phyloP scores from a whole-genome alignment of 2,329 filamentous ascomycete species.

The Chaetomiaceae sp. region DNA sequence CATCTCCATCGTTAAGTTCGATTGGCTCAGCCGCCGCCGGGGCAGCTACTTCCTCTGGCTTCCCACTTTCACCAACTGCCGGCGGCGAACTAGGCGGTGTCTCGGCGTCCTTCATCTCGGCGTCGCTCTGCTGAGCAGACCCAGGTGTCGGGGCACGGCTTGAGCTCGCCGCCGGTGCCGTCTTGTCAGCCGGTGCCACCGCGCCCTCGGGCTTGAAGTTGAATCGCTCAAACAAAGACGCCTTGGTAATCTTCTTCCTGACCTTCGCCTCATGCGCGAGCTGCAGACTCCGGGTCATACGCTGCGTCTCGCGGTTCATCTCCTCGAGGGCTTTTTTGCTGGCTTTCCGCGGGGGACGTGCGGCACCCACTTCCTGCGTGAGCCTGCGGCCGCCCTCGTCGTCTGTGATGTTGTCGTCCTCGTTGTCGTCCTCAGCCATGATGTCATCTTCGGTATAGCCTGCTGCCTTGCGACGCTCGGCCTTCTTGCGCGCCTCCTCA shows the following conservation, averaged over 20 bases:
- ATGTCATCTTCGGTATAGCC: constrained; percentile 38
- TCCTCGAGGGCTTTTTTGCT: constrained; percentile 94
- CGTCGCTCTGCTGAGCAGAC: constrained; percentile 45
- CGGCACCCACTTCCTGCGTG: constrained; percentile 55
- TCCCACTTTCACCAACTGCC: constrained; percentile 26
- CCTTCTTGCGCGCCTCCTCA: constrained; percentile 46
- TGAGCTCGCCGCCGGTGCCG: constrained; percentile 49
- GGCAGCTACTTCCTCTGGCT: constrained; percentile 18
- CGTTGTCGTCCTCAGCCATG: constrained; percentile 36
- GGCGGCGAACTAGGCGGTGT: constrained; percentile 72
- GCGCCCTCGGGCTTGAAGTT: constrained; percentile 57
- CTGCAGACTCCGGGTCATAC: constrained; percentile 85
- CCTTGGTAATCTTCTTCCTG: constrained; percentile 84
- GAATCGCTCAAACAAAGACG: constrained; percentile 78
- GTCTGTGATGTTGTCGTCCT: constrained; percentile 53
- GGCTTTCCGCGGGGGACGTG: constrained; percentile 68
- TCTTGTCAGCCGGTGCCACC: constrained; percentile 32
- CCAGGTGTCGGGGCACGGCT: constrained; percentile 48
- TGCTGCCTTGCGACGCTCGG: constrained; percentile 40
- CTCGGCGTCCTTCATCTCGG: constrained; percentile 47
- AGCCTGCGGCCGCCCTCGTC: constrained; percentile 61
- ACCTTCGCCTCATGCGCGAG: constrained; percentile 84
- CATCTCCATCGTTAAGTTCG: constrained; percentile 25
- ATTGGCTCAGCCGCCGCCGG: constrained; percentile 15
- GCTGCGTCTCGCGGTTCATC: constrained; percentile 91